Base-by-base conservation (phyloP, 495 filamentous ascomycete species). In the Glarea lozoyensis region DNA sequence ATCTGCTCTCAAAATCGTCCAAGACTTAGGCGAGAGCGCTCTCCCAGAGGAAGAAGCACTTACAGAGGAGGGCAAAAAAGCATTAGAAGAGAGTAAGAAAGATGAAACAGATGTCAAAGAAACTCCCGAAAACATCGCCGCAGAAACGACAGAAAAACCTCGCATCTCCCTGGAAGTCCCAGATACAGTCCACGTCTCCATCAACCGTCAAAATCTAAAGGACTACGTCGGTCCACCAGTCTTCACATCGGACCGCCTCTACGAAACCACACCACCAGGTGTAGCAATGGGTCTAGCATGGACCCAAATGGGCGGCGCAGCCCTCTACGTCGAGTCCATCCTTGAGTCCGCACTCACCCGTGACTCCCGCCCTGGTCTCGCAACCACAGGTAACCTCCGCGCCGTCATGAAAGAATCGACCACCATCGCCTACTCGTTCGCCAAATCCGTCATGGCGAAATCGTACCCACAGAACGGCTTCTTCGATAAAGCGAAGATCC, bases 261-360 rank as follows among this genome's bases (percentile, higher is more conserved):
- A 96, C 65, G 93, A 97, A 55, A 76, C 76, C 29, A 94, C 89
- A 43, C 93, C 93, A 6, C 78, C 92, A n/a, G 93, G 93, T 60
- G 93, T 99, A 25, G 88, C 88, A 27, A 99, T 99, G 93, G 93
- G 93, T 49, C 79, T 99, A 42, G 93, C 93, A 37, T 96, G 89
- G 90, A 97, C 93, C n/a, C 82, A 81, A 57, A 84, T 99, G 78
- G 93, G 93, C 54, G 93, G 93, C 53, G 84, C 92, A 3, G 93
- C 90, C 15, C 75, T 99, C 47, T 99, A 99, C 60, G 84, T 97
- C 45, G 93, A 99, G 65, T 93, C 88, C 10, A 96, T 99, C 53
- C 68, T 99, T 45, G 89, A 97, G 56, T 82, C 76, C 43, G 72
- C 82, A 6, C 73, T 97, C 47, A 78, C 68, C 9, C 64, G 78